Evolutionary conservation across 495 filamentous ascomycete genomes (phyloP).

Genomic region (Ramalina peruviana): DNA sequence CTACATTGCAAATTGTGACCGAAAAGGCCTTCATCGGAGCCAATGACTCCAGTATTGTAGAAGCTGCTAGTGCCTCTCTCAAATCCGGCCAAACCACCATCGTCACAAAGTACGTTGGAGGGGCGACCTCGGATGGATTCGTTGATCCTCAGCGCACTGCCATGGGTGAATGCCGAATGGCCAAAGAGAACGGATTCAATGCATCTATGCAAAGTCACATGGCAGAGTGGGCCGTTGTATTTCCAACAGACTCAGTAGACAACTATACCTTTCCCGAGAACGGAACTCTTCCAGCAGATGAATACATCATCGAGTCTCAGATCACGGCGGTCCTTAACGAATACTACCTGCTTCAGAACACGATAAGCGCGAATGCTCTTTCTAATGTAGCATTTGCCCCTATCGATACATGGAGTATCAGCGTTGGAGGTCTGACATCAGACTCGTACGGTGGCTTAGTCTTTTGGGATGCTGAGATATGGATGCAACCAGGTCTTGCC

Average conservation of each 20-base stretch:
- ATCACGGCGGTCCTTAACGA: slow-evolving; percentile 51
- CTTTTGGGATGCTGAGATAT: slow-evolving; percentile 55
- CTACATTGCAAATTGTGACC: slow-evolving; percentile 28
- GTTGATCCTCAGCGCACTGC: slow-evolving; percentile 36
- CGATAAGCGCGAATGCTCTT: slow-evolving; percentile 38
- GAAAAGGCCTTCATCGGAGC: slow-evolving; percentile 32
- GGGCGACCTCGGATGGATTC: slow-evolving; percentile 48
- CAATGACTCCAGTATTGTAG: slow-evolving; percentile 49
- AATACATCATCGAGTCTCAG: slow-evolving; percentile 43
- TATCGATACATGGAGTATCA: slow-evolving; percentile 42
- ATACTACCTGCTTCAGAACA: slow-evolving; percentile 61
- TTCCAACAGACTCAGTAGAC: slow-evolving; percentile 46
- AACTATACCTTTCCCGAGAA: slow-evolving; percentile 42
- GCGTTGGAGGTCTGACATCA: slow-evolving; percentile 46
- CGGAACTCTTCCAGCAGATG: slow-evolving; percentile 44
- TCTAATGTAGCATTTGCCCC: slow-evolving; percentile 24
- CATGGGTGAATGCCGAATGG: slow-evolving; percentile 30
- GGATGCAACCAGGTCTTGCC: slow-evolving; percentile 53
- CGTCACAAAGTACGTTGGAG: slow-evolving; percentile 46
- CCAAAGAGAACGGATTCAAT: slow-evolving; percentile 30
- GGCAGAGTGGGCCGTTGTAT: slow-evolving; percentile 40
- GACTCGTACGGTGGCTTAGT: slow-evolving; percentile 48
- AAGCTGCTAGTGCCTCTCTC: slow-evolving; percentile 36
- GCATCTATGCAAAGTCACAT: slow-evolving; percentile 34
- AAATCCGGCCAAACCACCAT: slow-evolving; percentile 33